Base-by-base conservation (phyloP, 805 yeast genomes). In the Candida chilensis region DNA sequence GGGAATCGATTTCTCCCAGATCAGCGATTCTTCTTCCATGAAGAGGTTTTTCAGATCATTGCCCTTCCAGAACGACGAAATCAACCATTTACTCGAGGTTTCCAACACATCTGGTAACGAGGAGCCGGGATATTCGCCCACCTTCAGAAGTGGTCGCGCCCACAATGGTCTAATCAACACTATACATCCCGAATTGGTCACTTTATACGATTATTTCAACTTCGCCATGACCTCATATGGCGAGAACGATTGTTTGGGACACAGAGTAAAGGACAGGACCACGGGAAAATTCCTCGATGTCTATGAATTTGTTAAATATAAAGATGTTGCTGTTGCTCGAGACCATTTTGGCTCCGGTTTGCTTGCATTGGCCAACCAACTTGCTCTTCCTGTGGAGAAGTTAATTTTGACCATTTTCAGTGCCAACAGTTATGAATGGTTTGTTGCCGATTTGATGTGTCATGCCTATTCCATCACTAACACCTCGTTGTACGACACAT, bases 351-450 rank as follows among this genome's bases (percentile, higher is more conserved):
- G 56, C 2, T 34, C 56, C 6, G 63, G 64, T 15, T 41, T 36
- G 36, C 44, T 27, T 37, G 40, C 40, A 29, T 45, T 31, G 29
- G 16, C 16, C 27, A n/a, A n/a, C 8, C 8, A 24, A 10, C 12
- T 24, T 8, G 10, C 8, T n/a, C 8, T 24, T 10, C 12, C 9
- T 9, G 12, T 12, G 12, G 12, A n/a, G 16, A 20, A 27, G 9
- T 15, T 27, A 11, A 38, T 60, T 19, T 48, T 60, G 21, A 45
- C 64, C 11, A 28, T 62, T 11, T 62, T 54, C 34, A 50, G 61
- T 18, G 41, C 45, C 16, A 62, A 62, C 39, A 43, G 64, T 19
- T 40, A 48, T 11, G 69, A 60, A 39, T 62, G 69, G 69, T 51
- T 47, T 16, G 36, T 60, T 17, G 35, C 62, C 17, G 69, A 62